Evolutionary conservation across 2,329 filamentous ascomycete species (phyloP), one percentile per base, ranked within the genome.

Genomic region (Trichoderma sp.): DNA sequence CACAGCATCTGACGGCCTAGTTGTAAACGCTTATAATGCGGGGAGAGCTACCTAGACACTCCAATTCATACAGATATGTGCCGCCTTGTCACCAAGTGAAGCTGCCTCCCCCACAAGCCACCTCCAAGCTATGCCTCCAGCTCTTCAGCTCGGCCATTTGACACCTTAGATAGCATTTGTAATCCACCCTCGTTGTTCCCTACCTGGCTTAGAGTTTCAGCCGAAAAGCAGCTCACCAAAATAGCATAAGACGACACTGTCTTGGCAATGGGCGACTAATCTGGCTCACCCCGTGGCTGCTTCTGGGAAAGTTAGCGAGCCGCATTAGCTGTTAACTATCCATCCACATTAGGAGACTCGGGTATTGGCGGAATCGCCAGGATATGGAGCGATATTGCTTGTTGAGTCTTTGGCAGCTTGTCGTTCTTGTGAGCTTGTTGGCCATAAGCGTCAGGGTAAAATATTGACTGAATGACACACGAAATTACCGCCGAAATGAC

Each of bases 241-340:
- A 24, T 9, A 17, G 7, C 15, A 30, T 24, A 17, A n/a, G 19
- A 55, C 24, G 41, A 55, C 34, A 55, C 30, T 55, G 41, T 12
- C 6, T 24, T 3, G 30, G 10, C 30, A 34, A 12, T 9, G 17
- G 17, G 30, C 28, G 3, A 34, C 7, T 14, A 1, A 3, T 7
- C 6, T 5, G 24, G 7, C n/a, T 41, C 24, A 26, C 30, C 47
- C 24, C 1, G 1, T 50, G 15, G 26, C 21, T 26, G 26, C 17
- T 55, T 41, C 52, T 39, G 34, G 52, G 30, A 41, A 41, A 24
- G 21, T 56, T 56, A 56, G n/a, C 34, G 39, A 56, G 24, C 12
- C 19, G 34, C 52, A 44, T 43, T 26, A 44, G 10, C 12, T 39
- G 12, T 28, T 41, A 9, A 17, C 9, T 52, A 19, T 28, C 26